Percentiles rank a stretch among this genome's conserved stretches.
Evolutionary conservation across 1,284 basidiomycete genomes (phyloP).

Genomic region (Exobasidium rhododendri): DNA sequence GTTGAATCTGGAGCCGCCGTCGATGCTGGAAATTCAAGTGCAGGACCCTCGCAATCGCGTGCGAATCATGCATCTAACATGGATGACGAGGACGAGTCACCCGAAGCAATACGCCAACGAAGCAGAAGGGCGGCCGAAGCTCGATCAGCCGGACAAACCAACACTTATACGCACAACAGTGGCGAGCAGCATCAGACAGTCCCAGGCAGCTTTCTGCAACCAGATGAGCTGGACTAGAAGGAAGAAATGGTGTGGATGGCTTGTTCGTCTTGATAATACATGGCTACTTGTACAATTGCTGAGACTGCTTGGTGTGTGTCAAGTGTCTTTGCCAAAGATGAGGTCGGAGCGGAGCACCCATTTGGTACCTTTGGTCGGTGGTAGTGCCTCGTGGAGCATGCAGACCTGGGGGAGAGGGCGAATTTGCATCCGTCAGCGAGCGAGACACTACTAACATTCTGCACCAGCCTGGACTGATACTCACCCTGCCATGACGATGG

Average conservation of each 20-base stretch:
- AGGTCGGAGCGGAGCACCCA: constrained; percentile 17
- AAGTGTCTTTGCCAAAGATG: constrained; percentile 14
- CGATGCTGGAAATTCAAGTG: not conserved
- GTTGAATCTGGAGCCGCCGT: not conserved
- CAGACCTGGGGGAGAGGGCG: constrained; percentile 8
- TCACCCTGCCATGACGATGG: constrained; percentile 20
- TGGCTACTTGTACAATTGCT: constrained; percentile 1
- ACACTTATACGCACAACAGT: no score
- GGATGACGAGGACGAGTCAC: constrained; percentile 10
- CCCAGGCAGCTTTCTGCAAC: not conserved
- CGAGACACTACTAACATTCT: no score
- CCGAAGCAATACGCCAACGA: constrained; percentile 10
- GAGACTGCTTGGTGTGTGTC: not conserved
- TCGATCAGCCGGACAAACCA: not conserved
- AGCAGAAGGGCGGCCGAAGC: constrained; percentile 13
- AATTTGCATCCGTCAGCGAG: constrained; percentile 3
- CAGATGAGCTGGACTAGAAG: constrained; percentile 2
- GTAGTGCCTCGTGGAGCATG: constrained; percentile 17
- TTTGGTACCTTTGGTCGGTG: constrained; percentile 13
- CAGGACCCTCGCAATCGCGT: not conserved
- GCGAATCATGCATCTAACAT: no score
- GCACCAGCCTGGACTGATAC: no score
- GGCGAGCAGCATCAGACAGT: not conserved
- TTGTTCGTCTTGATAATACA: not conserved
- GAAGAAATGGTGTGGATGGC: not conserved